Base-by-base conservation (phyloP, 768 basidiomycete species). In the Lactifluus hygrophoroides region DNA sequence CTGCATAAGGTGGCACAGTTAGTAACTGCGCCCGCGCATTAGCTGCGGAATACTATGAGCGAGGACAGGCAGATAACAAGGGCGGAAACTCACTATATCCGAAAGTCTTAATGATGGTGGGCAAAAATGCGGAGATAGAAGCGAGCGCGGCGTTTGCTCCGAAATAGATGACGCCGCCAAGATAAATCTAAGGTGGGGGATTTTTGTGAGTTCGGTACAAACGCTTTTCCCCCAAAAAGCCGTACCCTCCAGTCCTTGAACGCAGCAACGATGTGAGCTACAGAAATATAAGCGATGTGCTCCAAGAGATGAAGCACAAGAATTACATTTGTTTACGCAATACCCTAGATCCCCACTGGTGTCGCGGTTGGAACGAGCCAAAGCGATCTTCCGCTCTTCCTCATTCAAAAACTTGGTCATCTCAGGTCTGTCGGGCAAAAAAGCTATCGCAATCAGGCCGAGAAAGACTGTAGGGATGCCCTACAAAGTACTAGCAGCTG, bases 51-150 rank as follows among this genome's bases (percentile, higher is more conserved):
- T 46, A 50, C 34, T 40, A 66, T 52, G 64, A 56, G 32, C 54
- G 44, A 11, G 32, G 17, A 51, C 30, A 38, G 5, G 14, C 48
- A 32, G 17, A 45, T 27, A 28, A 17, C 47, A 3, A 53, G 37
- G 34, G 40, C 32, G 25, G 40, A 40, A 27, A 73, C 86, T 47
- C 56, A 88, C 88, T 80, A 63, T 78, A 83, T 34, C 86, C 86
- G 56, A 90, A 82, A 0, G 84, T 87, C 43, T 74, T 76, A 44
- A 92, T 81, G 65, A 92, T 88, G 2, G 88, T 91, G 2, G 90
- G 90, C 54, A 93, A 72, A 73, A 93, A 93, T 0, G 88, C 88
- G 23, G 85, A 84, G 35, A 86, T 86, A 9, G 88, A 86, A n/a
- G 86, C 83, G 16, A 90, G 72, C 21, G 87, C 85, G 51, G 80